Evolutionary conservation across 2,329 filamentous ascomycete species (phyloP).

Genomic region (Nemania bipapillata): DNA sequence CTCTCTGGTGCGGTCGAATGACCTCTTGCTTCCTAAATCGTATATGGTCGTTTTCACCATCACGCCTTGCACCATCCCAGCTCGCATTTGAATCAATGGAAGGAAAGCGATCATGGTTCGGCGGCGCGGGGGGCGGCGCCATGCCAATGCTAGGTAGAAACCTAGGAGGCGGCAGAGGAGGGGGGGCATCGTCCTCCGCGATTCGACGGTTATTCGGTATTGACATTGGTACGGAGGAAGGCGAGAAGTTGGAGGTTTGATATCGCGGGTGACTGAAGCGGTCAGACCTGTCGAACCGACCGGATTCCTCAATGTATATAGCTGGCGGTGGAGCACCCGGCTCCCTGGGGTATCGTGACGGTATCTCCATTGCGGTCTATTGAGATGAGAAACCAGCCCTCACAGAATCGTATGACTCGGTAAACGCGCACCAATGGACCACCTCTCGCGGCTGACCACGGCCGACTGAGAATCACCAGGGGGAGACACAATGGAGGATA

Average conservation of each 20-base stretch:
- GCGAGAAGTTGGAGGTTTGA: slow-evolving; percentile 47
- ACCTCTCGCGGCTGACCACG: slow-evolving; percentile 38
- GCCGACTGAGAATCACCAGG: slow-evolving; percentile 7
- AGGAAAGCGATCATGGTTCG: slow-evolving; percentile 45
- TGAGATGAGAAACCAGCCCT: slow-evolving; percentile 22
- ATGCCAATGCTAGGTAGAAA: slow-evolving; percentile 49
- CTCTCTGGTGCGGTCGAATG: slow-evolving; percentile 43
- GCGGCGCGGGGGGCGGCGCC: slow-evolving; percentile 41
- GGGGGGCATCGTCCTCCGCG: slow-evolving; percentile 52
- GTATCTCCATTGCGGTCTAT: slow-evolving; percentile 47
- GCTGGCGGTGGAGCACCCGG: slow-evolving; percentile 48
- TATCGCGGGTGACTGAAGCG: slow-evolving; percentile 42
- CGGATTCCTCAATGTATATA: slow-evolving; percentile 48
- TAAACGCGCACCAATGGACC: slow-evolving; percentile 39
- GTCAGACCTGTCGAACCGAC: slow-evolving; percentile 44
- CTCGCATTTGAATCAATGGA: slow-evolving; percentile 49
- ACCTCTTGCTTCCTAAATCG: slow-evolving; percentile 41
- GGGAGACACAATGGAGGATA: slow-evolving; percentile 11
- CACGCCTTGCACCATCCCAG: slow-evolving; percentile 46
- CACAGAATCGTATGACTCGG: slow-evolving; percentile 33
- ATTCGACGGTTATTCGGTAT: slow-evolving; percentile 51
- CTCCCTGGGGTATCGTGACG: slow-evolving; percentile 48
- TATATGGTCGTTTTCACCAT: slow-evolving; percentile 43
- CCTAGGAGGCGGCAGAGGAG: slow-evolving; percentile 53
- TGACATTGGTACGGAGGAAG: slow-evolving; percentile 53